Conservation (phyloP, 1,284 basidiomycete genomes). For the Ustilago crameri region DNA sequence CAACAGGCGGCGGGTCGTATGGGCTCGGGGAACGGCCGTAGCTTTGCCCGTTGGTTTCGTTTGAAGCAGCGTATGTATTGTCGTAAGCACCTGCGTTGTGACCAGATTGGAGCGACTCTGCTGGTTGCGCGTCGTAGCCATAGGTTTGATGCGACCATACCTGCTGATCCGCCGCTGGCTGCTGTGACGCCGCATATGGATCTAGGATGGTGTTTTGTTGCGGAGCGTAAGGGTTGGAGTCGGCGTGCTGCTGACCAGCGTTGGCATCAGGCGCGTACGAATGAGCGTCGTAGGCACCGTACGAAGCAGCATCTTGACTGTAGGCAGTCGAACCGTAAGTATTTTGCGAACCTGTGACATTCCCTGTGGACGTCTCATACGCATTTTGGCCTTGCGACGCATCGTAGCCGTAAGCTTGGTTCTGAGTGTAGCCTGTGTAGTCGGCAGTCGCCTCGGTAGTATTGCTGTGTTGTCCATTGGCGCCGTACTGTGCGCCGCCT, state of each 20-base stretch:
- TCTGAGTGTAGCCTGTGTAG: constrained; percentile 16
- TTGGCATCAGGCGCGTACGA: constrained; percentile 4
- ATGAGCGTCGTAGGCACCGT: constrained; percentile 11
- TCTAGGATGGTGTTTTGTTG: constrained; percentile 4
- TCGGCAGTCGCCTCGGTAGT: constrained; percentile 2
- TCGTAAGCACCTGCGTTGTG: constrained; percentile 4
- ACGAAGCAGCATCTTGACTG: constrained; percentile 4
- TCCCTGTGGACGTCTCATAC: constrained; percentile 14
- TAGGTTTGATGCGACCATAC: constrained; percentile 16
- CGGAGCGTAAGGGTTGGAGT: constrained; percentile 17
- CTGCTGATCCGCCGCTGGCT: constrained; percentile 6
- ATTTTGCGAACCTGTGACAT: constrained; percentile 9
- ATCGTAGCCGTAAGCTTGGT: constrained; percentile 17
- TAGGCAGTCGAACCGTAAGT: neutral
- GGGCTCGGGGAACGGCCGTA: constrained; percentile 28
- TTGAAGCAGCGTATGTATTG: neutral
- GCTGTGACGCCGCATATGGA: constrained; percentile 13
- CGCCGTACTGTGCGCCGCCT: constrained; percentile 10
- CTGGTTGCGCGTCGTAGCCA: constrained; percentile 3
- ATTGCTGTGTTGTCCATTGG: constrained; percentile 7
- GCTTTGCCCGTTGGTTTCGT: neutral
- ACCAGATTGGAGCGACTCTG: constrained; percentile 4
- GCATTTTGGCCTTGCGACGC: constrained; percentile 7
- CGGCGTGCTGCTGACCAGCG: constrained; percentile 5
- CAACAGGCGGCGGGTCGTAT: constrained; percentile 26